Evolutionary conservation across 2,329 filamentous ascomycete genomes (phyloP).

Genomic region (Plenodomus tracheiphilus): DNA sequence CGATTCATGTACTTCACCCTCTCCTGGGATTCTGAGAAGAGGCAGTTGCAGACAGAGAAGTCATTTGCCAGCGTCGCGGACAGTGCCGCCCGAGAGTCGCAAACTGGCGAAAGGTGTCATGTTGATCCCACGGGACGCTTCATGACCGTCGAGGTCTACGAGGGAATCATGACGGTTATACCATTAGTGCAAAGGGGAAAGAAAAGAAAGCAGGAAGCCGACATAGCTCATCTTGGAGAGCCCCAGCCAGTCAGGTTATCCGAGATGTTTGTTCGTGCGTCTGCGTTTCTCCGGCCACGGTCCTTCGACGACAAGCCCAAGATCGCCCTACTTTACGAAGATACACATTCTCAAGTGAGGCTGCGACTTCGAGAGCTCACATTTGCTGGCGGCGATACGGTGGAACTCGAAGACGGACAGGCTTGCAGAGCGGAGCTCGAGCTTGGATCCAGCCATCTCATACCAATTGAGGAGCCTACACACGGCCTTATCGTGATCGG

Average conservation of each 20-base stretch:
- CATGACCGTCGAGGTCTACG: conserved; percentile 69
- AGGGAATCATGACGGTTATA: conserved; percentile 68
- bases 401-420: conserved; percentile 58
- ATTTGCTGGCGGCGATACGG: conserved; percentile 54
- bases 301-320: conserved; percentile 57
- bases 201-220: conserved; percentile 53
- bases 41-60: conserved; percentile 59
- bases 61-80: conserved; percentile 64
- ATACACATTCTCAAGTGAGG: conserved; percentile 59
- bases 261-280: conserved; percentile 68
- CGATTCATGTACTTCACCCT: conserved; percentile 89
- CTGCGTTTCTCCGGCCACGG: conserved; percentile 65
- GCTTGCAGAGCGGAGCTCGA: conserved; percentile 59
- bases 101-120: conserved; percentile 79
- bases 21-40: conserved; percentile 70
- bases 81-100: conserved; percentile 69
- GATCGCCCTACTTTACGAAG: conserved; percentile 67
- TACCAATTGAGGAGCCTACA: conserved; percentile 62
- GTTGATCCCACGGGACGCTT: conserved; percentile 78
- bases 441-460: conserved; percentile 63
- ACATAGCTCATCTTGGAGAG: conserved; percentile 62
- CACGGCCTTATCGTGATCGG: conserved; percentile 54
- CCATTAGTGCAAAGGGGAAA: conserved; percentile 60
- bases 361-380: conserved; percentile 60
- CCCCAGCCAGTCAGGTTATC: conserved; percentile 65